phyloP scores from a whole-genome alignment of 495 filamentous ascomycete genomes.

The Chlorociboria aeruginascens region DNA sequence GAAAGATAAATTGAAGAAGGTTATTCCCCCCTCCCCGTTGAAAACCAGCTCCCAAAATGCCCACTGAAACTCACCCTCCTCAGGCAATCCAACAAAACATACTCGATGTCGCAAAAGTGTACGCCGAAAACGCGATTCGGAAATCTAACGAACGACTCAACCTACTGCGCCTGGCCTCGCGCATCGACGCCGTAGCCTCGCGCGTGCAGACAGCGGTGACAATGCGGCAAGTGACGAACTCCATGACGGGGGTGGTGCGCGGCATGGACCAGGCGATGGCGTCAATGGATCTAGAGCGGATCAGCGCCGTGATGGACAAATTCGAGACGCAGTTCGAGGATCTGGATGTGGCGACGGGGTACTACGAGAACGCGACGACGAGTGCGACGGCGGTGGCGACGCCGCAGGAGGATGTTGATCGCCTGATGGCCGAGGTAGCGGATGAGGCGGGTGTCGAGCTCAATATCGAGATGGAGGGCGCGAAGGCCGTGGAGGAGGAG shows the following conservation, averaged over 20 bases:
- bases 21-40: constrained; percentile 19
- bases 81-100: constrained; percentile 50
- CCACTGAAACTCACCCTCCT: not conserved
- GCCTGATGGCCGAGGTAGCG: constrained; percentile 65
- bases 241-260: constrained; percentile 51
- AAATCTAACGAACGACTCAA: constrained; percentile 61
- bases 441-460: constrained; percentile 75
- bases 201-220: constrained; percentile 55
- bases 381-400: constrained; percentile 62
- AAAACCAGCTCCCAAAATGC: not conserved
- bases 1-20: constrained; percentile 76
- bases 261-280: constrained; percentile 58
- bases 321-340: constrained; percentile 79
- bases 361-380: constrained; percentile 74
- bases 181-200: constrained; percentile 51
- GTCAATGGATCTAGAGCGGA: constrained; percentile 58
- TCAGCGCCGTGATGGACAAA: constrained; percentile 54
- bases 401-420: constrained; percentile 74
- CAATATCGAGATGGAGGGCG: constrained; percentile 53
- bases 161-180: constrained; percentile 42
- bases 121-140: constrained; percentile 73
- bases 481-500: constrained; percentile 39
- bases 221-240: constrained; percentile 51
- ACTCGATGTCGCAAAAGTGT: constrained; percentile 69
- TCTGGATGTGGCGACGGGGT: constrained; percentile 68